phyloP scores from a whole-genome alignment of 2,329 filamentous ascomycete genomes.

The Botrytis squamosa region DNA sequence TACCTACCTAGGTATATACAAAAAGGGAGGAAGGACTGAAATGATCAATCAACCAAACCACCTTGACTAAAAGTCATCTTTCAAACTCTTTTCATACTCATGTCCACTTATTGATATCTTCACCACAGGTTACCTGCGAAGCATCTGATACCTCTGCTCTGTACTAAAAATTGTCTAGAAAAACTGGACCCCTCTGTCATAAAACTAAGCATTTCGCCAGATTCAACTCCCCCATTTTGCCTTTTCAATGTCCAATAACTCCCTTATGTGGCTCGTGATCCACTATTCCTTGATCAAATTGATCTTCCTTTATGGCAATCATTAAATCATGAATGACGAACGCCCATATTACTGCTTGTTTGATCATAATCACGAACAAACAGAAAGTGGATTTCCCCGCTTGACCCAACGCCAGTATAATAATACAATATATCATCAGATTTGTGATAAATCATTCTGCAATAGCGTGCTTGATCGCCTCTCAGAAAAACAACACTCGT shows the following conservation, averaged over 20 bases:
- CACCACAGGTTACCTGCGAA: neutral
- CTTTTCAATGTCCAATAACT: neutral
- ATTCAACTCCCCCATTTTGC: neutral
- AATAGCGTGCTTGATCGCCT: conserved; percentile 20
- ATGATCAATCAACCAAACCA: neutral
- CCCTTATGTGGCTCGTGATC: neutral
- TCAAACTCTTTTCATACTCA: neutral
- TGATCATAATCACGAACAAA: neutral
- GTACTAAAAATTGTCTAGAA: neutral
- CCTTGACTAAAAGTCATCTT: neutral
- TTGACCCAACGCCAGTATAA: conserved; percentile 1
- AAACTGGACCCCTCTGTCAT: neutral
- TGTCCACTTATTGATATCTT: neutral
- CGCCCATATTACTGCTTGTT: neutral
- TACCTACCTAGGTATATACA: neutral
- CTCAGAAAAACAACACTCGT: neutral
- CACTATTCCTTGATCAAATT: neutral
- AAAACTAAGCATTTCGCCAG: neutral
- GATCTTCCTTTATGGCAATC: neutral
- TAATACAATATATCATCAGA: conserved; percentile 33
- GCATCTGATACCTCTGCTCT: neutral
- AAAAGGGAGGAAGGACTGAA: neutral
- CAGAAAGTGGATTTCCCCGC: neutral
- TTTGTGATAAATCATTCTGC: neutral
- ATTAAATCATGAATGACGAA: neutral